Base-by-base conservation (phyloP, 1,139 yeast species). In the Saccharomyces uvarum region DNA sequence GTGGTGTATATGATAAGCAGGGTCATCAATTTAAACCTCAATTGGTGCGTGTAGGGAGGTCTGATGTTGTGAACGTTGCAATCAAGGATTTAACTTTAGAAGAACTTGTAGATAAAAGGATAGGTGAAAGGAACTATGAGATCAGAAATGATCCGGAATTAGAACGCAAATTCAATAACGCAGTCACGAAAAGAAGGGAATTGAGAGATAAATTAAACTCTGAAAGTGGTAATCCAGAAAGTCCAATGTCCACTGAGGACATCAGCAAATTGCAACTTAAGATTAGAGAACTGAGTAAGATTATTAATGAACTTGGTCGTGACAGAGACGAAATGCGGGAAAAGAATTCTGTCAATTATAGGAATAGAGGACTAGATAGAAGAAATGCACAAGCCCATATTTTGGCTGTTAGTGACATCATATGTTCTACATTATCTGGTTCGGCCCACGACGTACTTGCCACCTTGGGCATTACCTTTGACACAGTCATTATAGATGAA, bases 401-500 rank as follows among this genome's bases (percentile, higher is more conserved):
- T 47, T 73, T 93, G 56, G 78, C 79, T 38, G 81, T 80, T n/a
- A 91, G 97, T 9, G 91, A 90, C 59, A 83, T 95, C 47, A 87
- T 95, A 42, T 95, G 99, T 66, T 78, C 97, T 0, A 95, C 99
- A 0, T 75, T 95, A 47, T 90, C 98, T 0, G 99, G 98, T 21
- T 84, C 97, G 2, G 97, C 99, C 0, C 97, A 90, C 72, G 95
- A 87, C 58, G 82, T 89, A 56, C 76, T 95, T 52, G 82, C 91
- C 0, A 79, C 83, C 50, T 73, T 91, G 64, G 83, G 90, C 16
- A 79, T 89, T 66, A 80, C 80, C 46, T 93, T 95, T 70, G 96
- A 88, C 53, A 88, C 95, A n/a, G 98, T 95, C 2, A 84, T 95
- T 54, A 85, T 95, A 61, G 99, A 95, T 75, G 99, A 95, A 70